Percentiles rank a stretch among this genome's conserved stretches.
Conservation (phyloP, 2,329 filamentous ascomycete genomes). For the Fusarium cicatricum region DNA sequence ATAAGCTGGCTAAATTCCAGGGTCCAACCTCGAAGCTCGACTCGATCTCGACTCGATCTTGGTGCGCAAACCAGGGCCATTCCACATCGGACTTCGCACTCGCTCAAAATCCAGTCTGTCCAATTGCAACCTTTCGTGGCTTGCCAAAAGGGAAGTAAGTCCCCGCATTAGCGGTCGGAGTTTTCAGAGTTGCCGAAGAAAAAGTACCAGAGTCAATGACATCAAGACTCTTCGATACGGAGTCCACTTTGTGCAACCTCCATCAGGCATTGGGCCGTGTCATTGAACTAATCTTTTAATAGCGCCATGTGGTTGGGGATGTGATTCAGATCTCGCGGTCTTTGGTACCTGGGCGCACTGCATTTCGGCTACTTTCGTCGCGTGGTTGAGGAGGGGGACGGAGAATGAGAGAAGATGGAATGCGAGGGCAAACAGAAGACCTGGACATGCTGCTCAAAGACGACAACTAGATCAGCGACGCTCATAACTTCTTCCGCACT, state of each 20-base stretch:
- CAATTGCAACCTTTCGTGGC: background rate
- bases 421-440: background rate
- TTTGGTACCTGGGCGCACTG: background rate
- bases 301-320: background rate
- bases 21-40: background rate
- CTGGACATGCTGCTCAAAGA: background rate
- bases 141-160: background rate
- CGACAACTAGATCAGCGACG: background rate
- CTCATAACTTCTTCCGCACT: too few species aligned
- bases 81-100: background rate
- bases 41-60: background rate
- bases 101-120: background rate
- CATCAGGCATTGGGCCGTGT: background rate
- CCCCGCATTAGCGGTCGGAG: constrained; percentile 1
- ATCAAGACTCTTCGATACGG: constrained; percentile 25
- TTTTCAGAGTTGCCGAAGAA: background rate
- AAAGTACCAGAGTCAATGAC: constrained; percentile 21
- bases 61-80: background rate
- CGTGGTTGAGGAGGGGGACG: too few species aligned
- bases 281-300: background rate
- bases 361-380: background rate
- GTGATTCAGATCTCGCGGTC: background rate
- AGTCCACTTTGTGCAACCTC: constrained; percentile 1
- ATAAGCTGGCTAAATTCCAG: background rate
- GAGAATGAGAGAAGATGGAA: too few species aligned